Evolutionary conservation across 2,329 filamentous ascomycete species (phyloP), one percentile per base, ranked within the genome.

Genomic region (Triangularia verruculosa): DNA sequence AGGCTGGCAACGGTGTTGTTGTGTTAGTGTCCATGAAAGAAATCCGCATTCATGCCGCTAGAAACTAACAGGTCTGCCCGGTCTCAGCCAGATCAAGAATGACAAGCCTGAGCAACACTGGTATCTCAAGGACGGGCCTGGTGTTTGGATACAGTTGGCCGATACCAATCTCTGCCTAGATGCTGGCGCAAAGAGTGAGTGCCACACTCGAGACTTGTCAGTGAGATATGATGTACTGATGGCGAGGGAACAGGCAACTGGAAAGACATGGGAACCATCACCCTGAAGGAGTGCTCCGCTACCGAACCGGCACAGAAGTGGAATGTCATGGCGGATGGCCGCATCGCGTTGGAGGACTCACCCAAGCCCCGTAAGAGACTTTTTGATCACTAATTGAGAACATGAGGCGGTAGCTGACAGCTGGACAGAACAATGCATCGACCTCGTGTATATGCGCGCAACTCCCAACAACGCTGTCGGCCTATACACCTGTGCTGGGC

Each of bases 401-500:
- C 3, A 3, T n/a, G 20, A 22, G 32, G 4, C 34, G 22, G 32
- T 4, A 12, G 28, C 60, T 68, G 28, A 67, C 32, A 51, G 30
- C 9, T 6, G 61, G 43, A 63, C 62, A 78, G 76, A 77, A 69
- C 71, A 78, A 62, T 79, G 77, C 64, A 67, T 79, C 66, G 77
- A 79, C 63, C 74, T 79, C 52, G 74, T 77, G 65, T 78, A 75
- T 70, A 77, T 78, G 75, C 67, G 74, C 8, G 77, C 77, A 15
- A 74, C 73, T n/a, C 72, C 72, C 57, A 77, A 77, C 70, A 79
- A 79, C 71, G 73, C 75, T 0, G 76, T 79, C 28, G 77, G 77
- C 22, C 69, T 79, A 30, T 78, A 77, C 64, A 72, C 61, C 60
- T 79, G 77, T 54, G 76, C 75, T 0, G 77, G 77, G 1, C 66